Evolutionary conservation across 1,284 basidiomycete genomes (phyloP), one percentile per base, ranked within the genome.

Genomic region (Puccinia coronata): DNA sequence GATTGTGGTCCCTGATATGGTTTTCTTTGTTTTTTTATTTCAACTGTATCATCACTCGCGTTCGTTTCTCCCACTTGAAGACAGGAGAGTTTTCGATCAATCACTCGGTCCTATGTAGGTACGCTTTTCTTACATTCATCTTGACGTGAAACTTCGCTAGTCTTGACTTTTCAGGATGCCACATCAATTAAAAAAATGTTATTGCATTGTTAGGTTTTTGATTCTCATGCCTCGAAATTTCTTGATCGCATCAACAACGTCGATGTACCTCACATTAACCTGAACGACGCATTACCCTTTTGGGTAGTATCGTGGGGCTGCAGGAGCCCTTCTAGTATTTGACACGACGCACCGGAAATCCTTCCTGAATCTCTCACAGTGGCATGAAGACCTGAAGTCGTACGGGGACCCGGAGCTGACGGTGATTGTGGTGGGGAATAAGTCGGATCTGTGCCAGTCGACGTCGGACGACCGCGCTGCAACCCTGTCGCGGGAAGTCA

Each of bases 71-170:
- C 36, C 49, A 20, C 18, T 36, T 59, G 28, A 70, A 73, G 78
- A 28, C 78, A 80, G 59, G 78, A 80, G 65, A 80, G 78, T 43
- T 80, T 80, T 53, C 51, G 78, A 16, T 80, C 78, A 65, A 80
- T 80, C 25, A 80, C 78, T 63, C 39, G 78, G 25, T 80, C 78
- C 36, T 80, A 80, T 73, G 78, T 80, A 73, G 39, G 70, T 59
- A 11, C 28, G 51, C 51, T 43, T 59, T 59, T 41, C 34, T 47
- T 47, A 34, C 41, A 31, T 51, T 5, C 14, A 65, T 28, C 18
- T 59, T 49, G 49, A n/a, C 31, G n/a, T 34, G 49, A 25, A 28
- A 41, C 23, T 41, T 23, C 72, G 8, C 75, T 5, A 65, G 28
- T 75, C n/a, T 43, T 3, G 18, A 34, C 25, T 4, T 2, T 43